Conservation (phyloP, 306 rosid species). For the Arachis stenosperma region DNA sequence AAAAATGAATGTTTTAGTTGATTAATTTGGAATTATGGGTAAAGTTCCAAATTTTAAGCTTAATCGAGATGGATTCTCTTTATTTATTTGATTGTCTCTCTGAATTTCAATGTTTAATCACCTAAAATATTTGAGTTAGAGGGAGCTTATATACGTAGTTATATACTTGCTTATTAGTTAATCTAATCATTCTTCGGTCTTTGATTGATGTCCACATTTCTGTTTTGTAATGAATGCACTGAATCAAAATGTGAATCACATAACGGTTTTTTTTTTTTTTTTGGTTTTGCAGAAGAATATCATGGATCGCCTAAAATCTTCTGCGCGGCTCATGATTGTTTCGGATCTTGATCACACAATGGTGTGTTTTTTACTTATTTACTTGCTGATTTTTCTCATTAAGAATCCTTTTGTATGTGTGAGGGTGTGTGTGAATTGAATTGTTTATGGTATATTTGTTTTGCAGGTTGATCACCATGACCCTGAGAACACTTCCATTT, state of each 20-base stretch:
- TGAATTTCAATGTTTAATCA: too few species aligned
- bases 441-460: constrained; percentile 22
- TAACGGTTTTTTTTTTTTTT: not conserved
- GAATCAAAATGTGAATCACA: not conserved
- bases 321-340: constrained; percentile 87
- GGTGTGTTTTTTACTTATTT: constrained; percentile 50
- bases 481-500: constrained; percentile 74
- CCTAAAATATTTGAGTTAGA: not conserved
- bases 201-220: constrained; percentile 22
- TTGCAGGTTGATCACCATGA: constrained; percentile 97
- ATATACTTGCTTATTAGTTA: constrained; percentile 1
- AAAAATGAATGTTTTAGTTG: too few species aligned
- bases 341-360: constrained; percentile 99
- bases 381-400: not conserved
- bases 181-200: not conserved
- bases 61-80: not conserved
- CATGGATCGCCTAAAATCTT: constrained; percentile 68
- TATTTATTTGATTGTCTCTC: not conserved
- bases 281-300: constrained; percentile 23
- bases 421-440: constrained; percentile 32
- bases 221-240: not conserved
- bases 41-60: not conserved
- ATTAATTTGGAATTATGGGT: not conserved
- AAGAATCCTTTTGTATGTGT: not conserved
- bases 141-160: not conserved